Base-by-base conservation (phyloP, 345 rosid genomes). In the Aegle marmelos region DNA sequence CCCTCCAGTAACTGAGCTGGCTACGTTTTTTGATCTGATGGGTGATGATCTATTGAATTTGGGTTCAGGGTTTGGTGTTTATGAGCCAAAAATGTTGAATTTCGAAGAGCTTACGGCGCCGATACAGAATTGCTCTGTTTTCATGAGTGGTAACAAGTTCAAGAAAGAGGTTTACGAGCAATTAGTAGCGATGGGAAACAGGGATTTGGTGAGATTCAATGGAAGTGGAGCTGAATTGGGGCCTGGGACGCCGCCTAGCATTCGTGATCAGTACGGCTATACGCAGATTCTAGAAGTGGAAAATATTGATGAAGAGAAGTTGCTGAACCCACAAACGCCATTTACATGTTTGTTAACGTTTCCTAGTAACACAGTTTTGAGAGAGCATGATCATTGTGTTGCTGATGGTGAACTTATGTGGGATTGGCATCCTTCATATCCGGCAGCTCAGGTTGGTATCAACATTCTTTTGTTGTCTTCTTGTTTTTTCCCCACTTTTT, bases 1-100 rank as follows among this genome's bases (percentile, higher is more conserved):
- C 75, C 87, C 88, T 45, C 67, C 87, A 63, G 70, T 79, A 8
- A 36, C n/a, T 14, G 80, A 83, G 77, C 76, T 85, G 58, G 84
- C 87, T 33, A 27, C 78, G 24, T n/a, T 77, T 0, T 78, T 85
- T 30, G 82, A 76, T 64, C 77, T 64, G 78, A 69, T 79, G 28
- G 59, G 64, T 4, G 56, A 67, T 5, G 33, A n/a, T 64, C 45
- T 69, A 19, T n/a, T 19, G 66, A 28, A 66, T 71, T 56, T 41
- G 21, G 68, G 56, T 24, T 41, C 48, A 33, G 74, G 76, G 33
- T 56, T 41, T 30, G 33, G 50, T 53, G 19, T 62, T 45, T n/a
- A 19, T 28, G 76, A 36, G 63, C 59, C 39, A 28, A 28, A 62
- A 4, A 41, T 9, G 48, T 24, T 30, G 21, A 77, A 58, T 39